Evolutionary conservation across 1,284 basidiomycete genomes (phyloP), one percentile per base, ranked within the genome.

Genomic region (Pseudozyma pruni): DNA sequence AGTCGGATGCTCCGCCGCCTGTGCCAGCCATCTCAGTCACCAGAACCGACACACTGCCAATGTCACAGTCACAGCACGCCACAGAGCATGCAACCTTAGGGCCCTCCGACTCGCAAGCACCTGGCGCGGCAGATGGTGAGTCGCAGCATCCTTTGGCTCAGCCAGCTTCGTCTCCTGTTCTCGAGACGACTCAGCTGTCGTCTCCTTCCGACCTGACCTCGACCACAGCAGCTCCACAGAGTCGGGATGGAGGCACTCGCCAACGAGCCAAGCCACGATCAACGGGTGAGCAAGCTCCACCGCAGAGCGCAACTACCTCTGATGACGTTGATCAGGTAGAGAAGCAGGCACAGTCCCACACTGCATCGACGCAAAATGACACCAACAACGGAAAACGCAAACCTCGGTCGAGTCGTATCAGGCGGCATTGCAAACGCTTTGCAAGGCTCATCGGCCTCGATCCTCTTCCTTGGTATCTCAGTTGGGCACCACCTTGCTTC

Each of bases 401-500:
- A 29, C 43, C 48, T 35, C 9, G 35, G 3, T 14, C 2, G 31
- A 45, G 27, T 22, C 33, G n/a, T 13, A 5, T 20, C 19, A 41
- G 34, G 8, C 27, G 58, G 13, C 52, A 60, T 23, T 40, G 47
- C 38, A 55, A 42, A 4, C 51, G 25, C 2, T 57, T 70, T 14
- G 55, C 48, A 20, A 48, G 44, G 6, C 32, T 35, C 3, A 43
- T 61, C 38, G 50, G 63, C 13, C 41, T 74, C 53, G 44, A 64
- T 31, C 66, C 59, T 35, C 34, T 64, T 16, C 70, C 69, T 0
- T 55, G 52, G 51, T 55, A 37, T 25, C 37, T 77, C n/a, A 59
- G 41, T 37, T 77, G 75, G 75, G n/a, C 44, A 5, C 58, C 59
- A 2, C 55, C 64, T 11, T 56, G 57, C 50, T 56, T 57, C 17